phyloP scores from a whole-genome alignment of 2,329 filamentous ascomycete genomes.

The Remersonia thermophila region DNA sequence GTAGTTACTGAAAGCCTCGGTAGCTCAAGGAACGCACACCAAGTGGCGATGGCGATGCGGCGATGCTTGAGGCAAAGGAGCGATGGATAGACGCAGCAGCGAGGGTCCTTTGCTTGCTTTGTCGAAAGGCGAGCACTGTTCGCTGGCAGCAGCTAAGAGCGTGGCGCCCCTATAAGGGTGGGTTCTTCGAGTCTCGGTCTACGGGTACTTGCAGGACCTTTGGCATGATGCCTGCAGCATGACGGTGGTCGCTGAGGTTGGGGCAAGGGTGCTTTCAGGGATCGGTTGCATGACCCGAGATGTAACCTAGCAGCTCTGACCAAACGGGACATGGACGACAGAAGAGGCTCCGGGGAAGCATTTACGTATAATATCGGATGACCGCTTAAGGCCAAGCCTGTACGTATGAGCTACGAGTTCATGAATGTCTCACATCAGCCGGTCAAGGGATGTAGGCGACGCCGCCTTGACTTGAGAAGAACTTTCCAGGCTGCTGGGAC shows the following conservation, averaged over 20 bases:
- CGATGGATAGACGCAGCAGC: no score
- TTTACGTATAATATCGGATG: neutral
- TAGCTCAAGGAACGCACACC: no score
- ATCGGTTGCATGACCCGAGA: no score
- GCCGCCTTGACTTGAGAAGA: no score
- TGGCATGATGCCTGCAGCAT: constrained; percentile 2
- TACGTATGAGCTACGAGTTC: neutral
- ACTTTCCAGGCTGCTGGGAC: neutral
- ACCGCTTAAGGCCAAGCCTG: neutral
- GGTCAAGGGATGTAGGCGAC: constrained; percentile 3
- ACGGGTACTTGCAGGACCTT: constrained; percentile 7
- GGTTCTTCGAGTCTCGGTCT: neutral
- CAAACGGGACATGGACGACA: neutral
- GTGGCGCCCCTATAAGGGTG: constrained; percentile 7
- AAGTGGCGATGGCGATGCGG: no score
- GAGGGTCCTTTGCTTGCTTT: no score
- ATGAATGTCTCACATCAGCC: constrained; percentile 7
- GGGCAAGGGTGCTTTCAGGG: no score
- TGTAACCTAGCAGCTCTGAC: no score
- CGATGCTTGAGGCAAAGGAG: no score
- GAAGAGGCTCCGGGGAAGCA: neutral
- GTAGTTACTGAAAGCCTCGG: no score
- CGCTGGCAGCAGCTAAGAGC: constrained; percentile 4
- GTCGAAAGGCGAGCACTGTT: constrained; percentile 8
- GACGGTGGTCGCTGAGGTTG: neutral